Percentiles rank a stretch among this genome's conserved stretches.
phyloP scores from a whole-genome alignment of 129 eudicot genomes.

The sunflower (Helianthus annuus) region HanXRQr2.0-SUNRISE NC_035445.2:134442881-134443380 shows the following conservation, averaged over 20 bases:
- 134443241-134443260: not conserved
- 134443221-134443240: not conserved
- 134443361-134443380: no score
- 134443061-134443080: not conserved
- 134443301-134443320: not conserved
- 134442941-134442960: slow-evolving; percentile 81
- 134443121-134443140: not conserved
- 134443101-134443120: not conserved
- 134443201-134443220: not conserved
- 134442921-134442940: slow-evolving; percentile 93
- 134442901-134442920: slow-evolving; percentile 92
- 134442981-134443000: slow-evolving; percentile 5
- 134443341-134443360: no score
- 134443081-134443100: not conserved
- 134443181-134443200: not conserved
- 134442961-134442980: slow-evolving; percentile 85
- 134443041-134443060: not conserved
- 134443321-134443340: no score
- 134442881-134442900: slow-evolving; percentile 94
- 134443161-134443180: not conserved
- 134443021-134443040: not conserved
- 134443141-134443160: not conserved
- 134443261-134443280: not conserved
- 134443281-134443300: not conserved
- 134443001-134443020: not conserved